Evolutionary conservation across 139 green algal species (phyloP).

Genomic region (Haematococcus sp.): DNA sequence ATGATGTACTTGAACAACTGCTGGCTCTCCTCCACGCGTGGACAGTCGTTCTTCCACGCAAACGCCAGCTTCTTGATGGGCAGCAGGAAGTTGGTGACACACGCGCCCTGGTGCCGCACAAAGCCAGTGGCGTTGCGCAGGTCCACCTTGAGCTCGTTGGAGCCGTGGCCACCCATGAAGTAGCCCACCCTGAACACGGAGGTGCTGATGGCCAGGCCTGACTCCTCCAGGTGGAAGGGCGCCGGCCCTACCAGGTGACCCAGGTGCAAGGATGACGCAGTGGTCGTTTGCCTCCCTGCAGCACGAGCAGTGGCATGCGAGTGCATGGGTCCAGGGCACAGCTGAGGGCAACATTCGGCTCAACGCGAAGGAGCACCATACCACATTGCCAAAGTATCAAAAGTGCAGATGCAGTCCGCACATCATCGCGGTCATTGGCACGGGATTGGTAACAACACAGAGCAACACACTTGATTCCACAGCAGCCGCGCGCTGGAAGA

Average conservation of each 20-base stretch:
- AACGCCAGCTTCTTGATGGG: constrained; percentile 38
- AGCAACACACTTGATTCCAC: too few species aligned
- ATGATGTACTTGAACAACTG: constrained; percentile 21
- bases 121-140: constrained; percentile 71
- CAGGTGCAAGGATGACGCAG: too few species aligned
- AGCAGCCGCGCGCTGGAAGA: too few species aligned
- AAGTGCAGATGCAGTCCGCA: too few species aligned
- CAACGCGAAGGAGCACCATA: too few species aligned
- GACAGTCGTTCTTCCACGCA: constrained; percentile 14
- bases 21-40: constrained; percentile 32
- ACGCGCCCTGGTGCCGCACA: constrained; percentile 53
- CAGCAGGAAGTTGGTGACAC: constrained; percentile 70
- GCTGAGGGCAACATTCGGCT: too few species aligned
- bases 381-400: too few species aligned
- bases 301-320: too few species aligned
- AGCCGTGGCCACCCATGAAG: constrained; percentile 59
- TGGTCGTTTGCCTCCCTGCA: neutral
- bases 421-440: too few species aligned
- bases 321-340: too few species aligned
- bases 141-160: constrained; percentile 59
- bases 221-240: constrained; percentile 46
- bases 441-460: too few species aligned
- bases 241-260: too few species aligned
- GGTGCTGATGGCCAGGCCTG: constrained; percentile 53
- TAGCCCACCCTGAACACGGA: constrained; percentile 63